These are phyloP conservation scores for Leucoagaricus sp. DNA, from an alignment of 1,284 basidiomycete species.

Conservation along the genomic window DNA sequence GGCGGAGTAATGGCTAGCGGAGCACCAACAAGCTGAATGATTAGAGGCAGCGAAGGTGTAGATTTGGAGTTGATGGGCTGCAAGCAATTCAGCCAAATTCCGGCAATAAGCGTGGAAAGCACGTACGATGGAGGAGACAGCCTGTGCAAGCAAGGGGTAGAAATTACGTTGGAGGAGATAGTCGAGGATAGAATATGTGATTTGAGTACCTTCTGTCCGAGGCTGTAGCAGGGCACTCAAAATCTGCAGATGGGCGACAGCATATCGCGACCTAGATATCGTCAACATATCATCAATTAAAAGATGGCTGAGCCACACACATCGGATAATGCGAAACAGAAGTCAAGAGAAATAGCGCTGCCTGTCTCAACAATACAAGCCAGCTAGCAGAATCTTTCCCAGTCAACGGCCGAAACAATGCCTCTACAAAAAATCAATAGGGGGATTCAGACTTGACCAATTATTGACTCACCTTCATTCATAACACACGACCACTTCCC, in stretches of 20 bases:
- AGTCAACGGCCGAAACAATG: conserved; percentile 41
- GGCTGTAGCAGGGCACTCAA: conserved; percentile 38
- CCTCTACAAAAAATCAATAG: conserved; percentile 30
- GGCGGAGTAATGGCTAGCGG: conserved; percentile 37
- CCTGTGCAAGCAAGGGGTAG: conserved; percentile 38
- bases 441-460: background rate
- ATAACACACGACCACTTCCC: conserved; percentile 36
- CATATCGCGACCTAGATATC: conserved; percentile 36
- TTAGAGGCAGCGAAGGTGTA: conserved; percentile 41
- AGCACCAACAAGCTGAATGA: conserved; percentile 42
- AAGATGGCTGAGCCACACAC: conserved; percentile 36
- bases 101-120: background rate
- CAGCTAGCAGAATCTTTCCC: conserved; percentile 48
- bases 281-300: conserved; percentile 3
- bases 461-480: conserved; percentile 37
- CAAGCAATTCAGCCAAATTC: background rate
- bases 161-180: conserved; percentile 46
- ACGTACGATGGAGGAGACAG: conserved; percentile 37
- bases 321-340: conserved; percentile 48
- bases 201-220: conserved; percentile 24
- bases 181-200: conserved; percentile 31
- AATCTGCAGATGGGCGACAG: conserved; percentile 40
- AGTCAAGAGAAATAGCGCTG: conserved; percentile 48
- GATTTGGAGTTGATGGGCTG: conserved; percentile 46
- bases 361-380: conserved; percentile 55